These are phyloP conservation scores for Ilex asprella DNA, from an alignment of 257 asterid genomes.

Conservation along the genomic window DNA sequence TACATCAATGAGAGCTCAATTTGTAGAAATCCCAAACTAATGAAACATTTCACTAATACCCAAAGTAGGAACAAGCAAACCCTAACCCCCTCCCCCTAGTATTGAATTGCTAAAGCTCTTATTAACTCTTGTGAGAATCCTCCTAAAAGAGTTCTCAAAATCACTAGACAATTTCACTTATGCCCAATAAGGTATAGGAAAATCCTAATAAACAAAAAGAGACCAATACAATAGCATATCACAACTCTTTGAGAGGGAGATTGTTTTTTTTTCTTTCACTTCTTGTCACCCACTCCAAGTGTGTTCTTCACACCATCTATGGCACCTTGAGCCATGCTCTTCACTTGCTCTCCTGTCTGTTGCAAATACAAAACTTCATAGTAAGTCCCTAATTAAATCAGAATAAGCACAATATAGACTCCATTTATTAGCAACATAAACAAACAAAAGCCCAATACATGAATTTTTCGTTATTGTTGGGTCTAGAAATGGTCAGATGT, in stretches of 20 bases:
- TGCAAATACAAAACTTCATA: not conserved
- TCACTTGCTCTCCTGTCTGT: conserved; percentile 33
- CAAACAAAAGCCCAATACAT: too few relatives aligned
- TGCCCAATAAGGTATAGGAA: too few relatives aligned
- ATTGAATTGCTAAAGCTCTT: not conserved
- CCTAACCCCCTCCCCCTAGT: not conserved
- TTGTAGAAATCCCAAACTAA: not conserved
- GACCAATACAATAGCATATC: too few relatives aligned
- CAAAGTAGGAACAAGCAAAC: not conserved
- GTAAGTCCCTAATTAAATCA: too few relatives aligned
- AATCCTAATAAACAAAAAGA: too few relatives aligned
- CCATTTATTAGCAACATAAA: too few relatives aligned
- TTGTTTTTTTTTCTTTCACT: too few relatives aligned
- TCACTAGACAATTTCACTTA: not conserved
- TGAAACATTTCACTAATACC: not conserved
- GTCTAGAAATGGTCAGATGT: too few relatives aligned
- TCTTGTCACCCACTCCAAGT: not conserved
- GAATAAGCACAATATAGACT: too few relatives aligned
- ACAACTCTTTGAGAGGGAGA: too few relatives aligned
- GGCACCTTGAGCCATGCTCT: conserved; percentile 19
- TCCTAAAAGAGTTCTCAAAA: not conserved
- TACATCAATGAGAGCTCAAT: not conserved
- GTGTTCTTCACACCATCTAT: not conserved
- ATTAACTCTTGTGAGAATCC: conserved; percentile 6
- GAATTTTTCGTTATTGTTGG: too few relatives aligned